Evolutionary conservation across 164 flowering plant genomes (phyloP).

Genomic region (Aristolochia californica): DNA sequence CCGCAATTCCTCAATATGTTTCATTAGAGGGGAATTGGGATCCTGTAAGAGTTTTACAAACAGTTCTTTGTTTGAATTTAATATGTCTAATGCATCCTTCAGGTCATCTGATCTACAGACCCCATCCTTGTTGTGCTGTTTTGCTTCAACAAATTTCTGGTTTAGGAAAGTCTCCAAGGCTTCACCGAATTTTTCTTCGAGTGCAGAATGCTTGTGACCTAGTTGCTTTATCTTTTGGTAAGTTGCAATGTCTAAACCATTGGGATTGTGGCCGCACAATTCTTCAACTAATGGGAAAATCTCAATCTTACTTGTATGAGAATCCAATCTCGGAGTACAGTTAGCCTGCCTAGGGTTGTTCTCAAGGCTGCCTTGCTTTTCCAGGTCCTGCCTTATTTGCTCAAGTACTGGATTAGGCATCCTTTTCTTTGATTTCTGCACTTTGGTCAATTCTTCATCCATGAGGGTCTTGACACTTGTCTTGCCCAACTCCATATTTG

Average conservation of each 20-base stretch:
- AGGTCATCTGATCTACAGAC: constrained; percentile 37
- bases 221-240: constrained; percentile 9
- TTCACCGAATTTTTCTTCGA: constrained; percentile 40
- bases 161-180: constrained; percentile 42
- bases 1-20: constrained; percentile 29
- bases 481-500: constrained; percentile 18
- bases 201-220: constrained; percentile 21
- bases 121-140: constrained; percentile 25
- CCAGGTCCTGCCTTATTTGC: constrained; percentile 14
- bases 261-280: constrained; percentile 23
- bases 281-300: constrained; percentile 37
- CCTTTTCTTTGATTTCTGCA: constrained; percentile 26
- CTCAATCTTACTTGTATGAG: constrained; percentile 8
- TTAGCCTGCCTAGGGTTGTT: constrained; percentile 21
- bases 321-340: constrained; percentile 13
- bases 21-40: constrained; percentile 37
- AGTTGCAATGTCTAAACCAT: constrained; percentile 5
- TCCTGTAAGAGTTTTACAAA: constrained; percentile 45
- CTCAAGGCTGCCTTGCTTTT: constrained; percentile 10
- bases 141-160: constrained; percentile 36
- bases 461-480: constrained; percentile 75
- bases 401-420: constrained; percentile 1
- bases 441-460: constrained; percentile 62
- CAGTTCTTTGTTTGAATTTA: constrained; percentile 43
- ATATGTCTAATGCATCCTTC: constrained; percentile 46